A percentile compares a stretch with the other conserved stretches of the same genome.
These are phyloP conservation scores for Hyaloscypha finlandica DNA, from an alignment of 495 filamentous ascomycete species.

Conservation along the genomic window DNA sequence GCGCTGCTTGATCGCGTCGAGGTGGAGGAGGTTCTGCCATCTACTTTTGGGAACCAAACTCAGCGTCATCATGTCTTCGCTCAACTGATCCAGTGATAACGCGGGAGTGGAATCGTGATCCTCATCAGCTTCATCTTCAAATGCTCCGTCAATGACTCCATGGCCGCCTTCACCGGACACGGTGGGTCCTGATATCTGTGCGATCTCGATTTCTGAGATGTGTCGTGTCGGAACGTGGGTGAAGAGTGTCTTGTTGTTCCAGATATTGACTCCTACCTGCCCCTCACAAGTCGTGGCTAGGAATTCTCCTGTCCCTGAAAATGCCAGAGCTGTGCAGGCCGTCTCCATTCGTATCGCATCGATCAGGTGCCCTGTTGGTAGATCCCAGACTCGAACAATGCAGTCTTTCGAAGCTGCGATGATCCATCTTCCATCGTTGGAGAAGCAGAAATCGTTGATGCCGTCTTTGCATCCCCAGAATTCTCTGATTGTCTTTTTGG, in stretches of 20 bases:
- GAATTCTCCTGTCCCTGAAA: slow-evolving; percentile 88
- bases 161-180: slow-evolving; percentile 82
- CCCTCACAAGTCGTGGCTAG: slow-evolving; percentile 86
- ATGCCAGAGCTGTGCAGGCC: slow-evolving; percentile 79
- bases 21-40: slow-evolving; percentile 91
- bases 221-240: slow-evolving; percentile 80
- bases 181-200: slow-evolving; percentile 62
- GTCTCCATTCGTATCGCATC: slow-evolving; percentile 78
- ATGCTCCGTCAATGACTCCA: slow-evolving; percentile 69
- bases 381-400: slow-evolving; percentile 86
- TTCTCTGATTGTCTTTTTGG: slow-evolving; percentile 85
- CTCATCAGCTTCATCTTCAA: slow-evolving; percentile 55
- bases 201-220: slow-evolving; percentile 73
- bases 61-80: slow-evolving; percentile 77
- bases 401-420: slow-evolving; percentile 84
- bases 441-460: slow-evolving; percentile 88
- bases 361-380: slow-evolving; percentile 92
- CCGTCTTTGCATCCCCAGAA: slow-evolving; percentile 84
- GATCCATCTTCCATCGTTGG: slow-evolving; percentile 91
- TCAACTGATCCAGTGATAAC: slow-evolving; percentile 71
- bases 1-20: slow-evolving; percentile 85
- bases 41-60: slow-evolving; percentile 83
- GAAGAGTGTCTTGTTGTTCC: slow-evolving; percentile 92
- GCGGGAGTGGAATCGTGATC: slow-evolving; percentile 46
- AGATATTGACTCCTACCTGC: slow-evolving; percentile 85